Percentiles rank a stretch among this genome's conserved stretches.
Evolutionary conservation across 2,329 filamentous ascomycete species (phyloP).

Genomic region (Rhexocercosporidium sp.): DNA sequence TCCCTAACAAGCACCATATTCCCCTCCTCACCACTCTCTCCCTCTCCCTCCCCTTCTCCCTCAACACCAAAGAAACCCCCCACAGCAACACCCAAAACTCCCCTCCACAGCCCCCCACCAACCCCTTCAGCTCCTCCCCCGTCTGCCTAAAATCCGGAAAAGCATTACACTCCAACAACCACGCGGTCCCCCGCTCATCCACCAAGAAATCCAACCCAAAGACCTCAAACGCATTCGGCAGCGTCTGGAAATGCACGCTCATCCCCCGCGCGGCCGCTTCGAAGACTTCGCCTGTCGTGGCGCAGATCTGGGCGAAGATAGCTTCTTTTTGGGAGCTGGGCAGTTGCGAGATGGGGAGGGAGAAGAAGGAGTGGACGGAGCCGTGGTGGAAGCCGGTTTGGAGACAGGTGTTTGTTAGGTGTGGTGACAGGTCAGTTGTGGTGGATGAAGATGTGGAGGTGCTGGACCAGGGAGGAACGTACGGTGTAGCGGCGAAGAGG

Average conservation of each 20-base stretch:
- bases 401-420: conserved; percentile 95
- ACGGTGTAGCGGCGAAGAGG: conserved; percentile 81
- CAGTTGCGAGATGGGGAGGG: conserved; percentile 49
- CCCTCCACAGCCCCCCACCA: conserved; percentile 82
- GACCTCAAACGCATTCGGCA: conserved; percentile 88
- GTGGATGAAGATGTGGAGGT: conserved; percentile 38
- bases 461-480: conserved; percentile 64
- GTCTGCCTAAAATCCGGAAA: conserved; percentile 97
- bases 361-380: conserved; percentile 78
- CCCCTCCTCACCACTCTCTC: too few relatives aligned
- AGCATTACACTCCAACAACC: conserved; percentile 90
- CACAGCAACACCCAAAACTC: conserved; percentile 71
- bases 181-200: conserved; percentile 66
- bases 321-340: conserved; percentile 48
- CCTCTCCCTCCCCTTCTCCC: conserved; percentile 35
- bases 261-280: conserved; percentile 84
- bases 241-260: conserved; percentile 88
- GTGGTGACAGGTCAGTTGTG: conserved; percentile 66
- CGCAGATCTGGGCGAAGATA: conserved; percentile 78
- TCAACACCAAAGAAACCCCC: conserved; percentile 67
- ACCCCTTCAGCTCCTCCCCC: conserved; percentile 70
- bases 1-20: conserved; percentile 58
- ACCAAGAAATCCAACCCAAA: conserved; percentile 93
- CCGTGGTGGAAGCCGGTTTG: conserved; percentile 67
- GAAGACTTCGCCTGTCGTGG: conserved; percentile 77